These are phyloP conservation scores for Cytospora paraplurivora DNA, from an alignment of 2,329 filamentous ascomycete species.

Conservation along the genomic window DNA sequence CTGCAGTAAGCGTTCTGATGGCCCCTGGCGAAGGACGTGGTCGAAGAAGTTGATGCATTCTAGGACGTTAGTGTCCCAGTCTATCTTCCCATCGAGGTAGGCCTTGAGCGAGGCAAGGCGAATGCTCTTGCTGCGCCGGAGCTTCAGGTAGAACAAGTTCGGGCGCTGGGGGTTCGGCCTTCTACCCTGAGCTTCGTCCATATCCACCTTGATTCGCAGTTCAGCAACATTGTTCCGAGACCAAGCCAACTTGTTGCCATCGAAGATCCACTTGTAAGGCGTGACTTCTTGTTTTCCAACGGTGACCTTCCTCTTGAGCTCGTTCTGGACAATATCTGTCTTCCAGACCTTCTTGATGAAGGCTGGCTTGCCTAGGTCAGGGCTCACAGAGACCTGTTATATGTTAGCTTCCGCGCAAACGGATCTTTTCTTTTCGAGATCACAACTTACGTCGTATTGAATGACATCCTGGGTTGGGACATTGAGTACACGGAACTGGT, in stretches of 20 bases:
- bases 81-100: slow-evolving; percentile 64
- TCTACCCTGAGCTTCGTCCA: slow-evolving; percentile 64
- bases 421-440: neutral
- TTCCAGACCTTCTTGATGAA: slow-evolving; percentile 77
- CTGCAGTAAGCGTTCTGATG: slow-evolving; percentile 64
- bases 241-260: slow-evolving; percentile 88
- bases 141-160: slow-evolving; percentile 61
- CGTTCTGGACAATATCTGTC: slow-evolving; percentile 59
- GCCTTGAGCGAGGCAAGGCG: slow-evolving; percentile 65
- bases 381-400: slow-evolving; percentile 65
- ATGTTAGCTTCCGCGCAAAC: slow-evolving; percentile 20
- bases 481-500: slow-evolving; percentile 70
- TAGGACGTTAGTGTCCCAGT: slow-evolving; percentile 68
- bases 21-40: slow-evolving; percentile 81
- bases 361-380: slow-evolving; percentile 60
- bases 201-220: slow-evolving; percentile 64
- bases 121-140: slow-evolving; percentile 68
- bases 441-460: slow-evolving; percentile 78
- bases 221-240: slow-evolving; percentile 45
- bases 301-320: slow-evolving; percentile 45
- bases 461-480: slow-evolving; percentile 66
- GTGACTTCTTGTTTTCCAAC: slow-evolving; percentile 34
- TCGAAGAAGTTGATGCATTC: slow-evolving; percentile 88
- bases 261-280: slow-evolving; percentile 64
- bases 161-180: slow-evolving; percentile 37